These are phyloP conservation scores for Protomyces inouyei DNA, from an alignment of 1,139 yeast genomes.

Conservation along the genomic window DNA sequence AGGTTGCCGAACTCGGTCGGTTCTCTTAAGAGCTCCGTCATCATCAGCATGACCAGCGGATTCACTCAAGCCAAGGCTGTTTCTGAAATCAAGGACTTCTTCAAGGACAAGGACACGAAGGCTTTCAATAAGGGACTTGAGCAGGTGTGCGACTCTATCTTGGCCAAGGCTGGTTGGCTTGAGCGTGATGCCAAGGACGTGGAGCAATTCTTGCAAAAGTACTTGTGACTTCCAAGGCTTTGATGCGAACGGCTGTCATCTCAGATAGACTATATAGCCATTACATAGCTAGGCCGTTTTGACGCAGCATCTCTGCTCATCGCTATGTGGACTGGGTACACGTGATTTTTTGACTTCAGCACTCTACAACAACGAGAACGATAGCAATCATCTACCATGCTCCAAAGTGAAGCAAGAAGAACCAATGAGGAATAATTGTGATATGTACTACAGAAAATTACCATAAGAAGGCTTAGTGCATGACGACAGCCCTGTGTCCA, in stretches of 20 bases:
- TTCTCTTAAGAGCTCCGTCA: slow-evolving; percentile 70
- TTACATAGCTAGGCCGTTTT: too few species aligned
- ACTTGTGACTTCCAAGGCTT: slow-evolving; percentile 13
- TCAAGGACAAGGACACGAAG: slow-evolving; percentile 56
- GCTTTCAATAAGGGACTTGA: slow-evolving; percentile 72
- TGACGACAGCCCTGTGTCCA: slow-evolving; percentile 17
- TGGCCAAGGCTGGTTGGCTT: slow-evolving; percentile 61
- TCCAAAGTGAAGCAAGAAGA: too few species aligned
- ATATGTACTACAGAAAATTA: neutral
- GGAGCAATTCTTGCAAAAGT: slow-evolving; percentile 4
- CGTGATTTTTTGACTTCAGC: too few species aligned
- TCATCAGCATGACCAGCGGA: slow-evolving; percentile 57
- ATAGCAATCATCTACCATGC: too few species aligned
- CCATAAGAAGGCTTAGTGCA: neutral
- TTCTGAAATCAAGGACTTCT: slow-evolving; percentile 56
- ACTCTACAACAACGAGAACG: too few species aligned
- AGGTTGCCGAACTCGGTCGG: slow-evolving; percentile 70
- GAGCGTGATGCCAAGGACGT: slow-evolving; percentile 57
- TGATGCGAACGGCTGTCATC: neutral
- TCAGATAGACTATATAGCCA: too few species aligned
- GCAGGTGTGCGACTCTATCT: slow-evolving; percentile 63
- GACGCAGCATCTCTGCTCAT: too few species aligned
- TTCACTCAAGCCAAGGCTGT: slow-evolving; percentile 61
- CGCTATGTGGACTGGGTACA: too few species aligned
- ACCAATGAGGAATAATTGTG: too few species aligned